These are phyloP conservation scores for Botrytis deweyae DNA, from an alignment of 2,329 filamentous ascomycete species.

Conservation along the genomic window DNA sequence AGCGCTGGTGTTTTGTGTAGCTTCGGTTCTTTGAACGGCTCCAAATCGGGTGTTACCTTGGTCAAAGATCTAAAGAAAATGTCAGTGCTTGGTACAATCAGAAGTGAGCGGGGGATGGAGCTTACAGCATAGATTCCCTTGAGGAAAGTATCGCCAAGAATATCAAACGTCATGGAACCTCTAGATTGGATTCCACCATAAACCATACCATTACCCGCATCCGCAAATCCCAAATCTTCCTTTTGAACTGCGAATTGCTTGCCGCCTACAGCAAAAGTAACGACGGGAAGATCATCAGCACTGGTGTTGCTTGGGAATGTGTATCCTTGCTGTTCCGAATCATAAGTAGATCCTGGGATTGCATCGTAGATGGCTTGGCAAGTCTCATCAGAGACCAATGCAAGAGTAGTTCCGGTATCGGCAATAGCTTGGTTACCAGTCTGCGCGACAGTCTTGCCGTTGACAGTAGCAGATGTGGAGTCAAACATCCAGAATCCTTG, in stretches of 20 bases:
- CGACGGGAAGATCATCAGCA: slow-evolving; percentile 54
- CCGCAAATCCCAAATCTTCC: slow-evolving; percentile 58
- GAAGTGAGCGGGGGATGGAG: slow-evolving; percentile 19
- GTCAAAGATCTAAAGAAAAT: slow-evolving; percentile 52
- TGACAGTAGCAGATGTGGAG: slow-evolving; percentile 57
- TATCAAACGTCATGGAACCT: slow-evolving; percentile 54
- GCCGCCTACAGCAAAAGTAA: slow-evolving; percentile 63
- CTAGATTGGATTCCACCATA: slow-evolving; percentile 62
- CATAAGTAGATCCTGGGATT: slow-evolving; percentile 61
- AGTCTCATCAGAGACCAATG: slow-evolving; percentile 60
- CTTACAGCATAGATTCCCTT: slow-evolving; percentile 59
- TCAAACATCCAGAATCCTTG: slow-evolving; percentile 68
- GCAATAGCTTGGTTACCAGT: slow-evolving; percentile 64
- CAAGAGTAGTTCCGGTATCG: slow-evolving; percentile 70
- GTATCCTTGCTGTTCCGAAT: slow-evolving; percentile 59
- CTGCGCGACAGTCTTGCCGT: slow-evolving; percentile 52
- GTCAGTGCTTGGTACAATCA: slow-evolving; percentile 18
- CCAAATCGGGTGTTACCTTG: slow-evolving; percentile 57
- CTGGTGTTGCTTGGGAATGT: slow-evolving; percentile 57
- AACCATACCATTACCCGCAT: slow-evolving; percentile 51
- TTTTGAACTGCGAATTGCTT: slow-evolving; percentile 57
- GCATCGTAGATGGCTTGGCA: slow-evolving; percentile 62
- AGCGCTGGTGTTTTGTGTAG: slow-evolving; percentile 33
- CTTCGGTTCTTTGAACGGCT: slow-evolving; percentile 49
- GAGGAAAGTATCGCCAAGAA: slow-evolving; percentile 58